Conservation (phyloP, 2,329 filamentous ascomycete species). For the Hypoxylon sp. region DNA sequence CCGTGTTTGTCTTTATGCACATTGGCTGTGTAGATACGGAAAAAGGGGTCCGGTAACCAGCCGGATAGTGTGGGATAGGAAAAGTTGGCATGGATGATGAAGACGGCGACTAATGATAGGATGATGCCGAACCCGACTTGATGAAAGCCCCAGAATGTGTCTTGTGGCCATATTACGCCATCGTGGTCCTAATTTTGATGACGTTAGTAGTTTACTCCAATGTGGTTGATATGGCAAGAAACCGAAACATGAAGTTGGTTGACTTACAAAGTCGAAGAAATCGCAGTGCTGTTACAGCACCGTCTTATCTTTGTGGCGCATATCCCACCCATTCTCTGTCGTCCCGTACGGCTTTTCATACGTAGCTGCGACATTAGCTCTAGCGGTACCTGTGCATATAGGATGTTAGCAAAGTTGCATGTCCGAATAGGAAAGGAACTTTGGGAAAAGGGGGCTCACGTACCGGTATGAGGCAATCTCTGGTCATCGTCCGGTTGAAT, state of each 20-base stretch:
- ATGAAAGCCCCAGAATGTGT: conserved; percentile 65
- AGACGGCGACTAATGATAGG: conserved; percentile 60
- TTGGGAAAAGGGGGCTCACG: neutral
- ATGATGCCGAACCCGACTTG: conserved; percentile 62
- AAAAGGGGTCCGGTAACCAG: conserved; percentile 61
- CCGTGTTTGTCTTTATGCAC: conserved; percentile 59
- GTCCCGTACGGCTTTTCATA: conserved; percentile 56
- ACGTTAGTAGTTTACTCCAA: neutral
- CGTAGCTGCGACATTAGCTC: conserved; percentile 57
- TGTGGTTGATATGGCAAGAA: too few species aligned
- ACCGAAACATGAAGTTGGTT: neutral
- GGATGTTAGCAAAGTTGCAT: neutral
- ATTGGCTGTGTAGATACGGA: conserved; percentile 54
- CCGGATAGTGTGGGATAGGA: conserved; percentile 63
- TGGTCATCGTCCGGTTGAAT: conserved; percentile 51
- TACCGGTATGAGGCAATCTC: conserved; percentile 51
- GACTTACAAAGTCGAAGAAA: conserved; percentile 62
- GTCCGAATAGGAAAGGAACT: neutral
- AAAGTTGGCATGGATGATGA: conserved; percentile 66
- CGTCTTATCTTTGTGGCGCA: conserved; percentile 54
- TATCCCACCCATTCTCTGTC: conserved; percentile 53
- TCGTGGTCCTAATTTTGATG: conserved; percentile 58
- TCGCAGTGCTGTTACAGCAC: conserved; percentile 68
- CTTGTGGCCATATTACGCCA: conserved; percentile 67
- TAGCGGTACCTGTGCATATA: conserved; percentile 51